Evolutionary conservation across 2,329 filamentous ascomycete genomes (phyloP).

Genomic region (Fusarium euwallaceae): DNA sequence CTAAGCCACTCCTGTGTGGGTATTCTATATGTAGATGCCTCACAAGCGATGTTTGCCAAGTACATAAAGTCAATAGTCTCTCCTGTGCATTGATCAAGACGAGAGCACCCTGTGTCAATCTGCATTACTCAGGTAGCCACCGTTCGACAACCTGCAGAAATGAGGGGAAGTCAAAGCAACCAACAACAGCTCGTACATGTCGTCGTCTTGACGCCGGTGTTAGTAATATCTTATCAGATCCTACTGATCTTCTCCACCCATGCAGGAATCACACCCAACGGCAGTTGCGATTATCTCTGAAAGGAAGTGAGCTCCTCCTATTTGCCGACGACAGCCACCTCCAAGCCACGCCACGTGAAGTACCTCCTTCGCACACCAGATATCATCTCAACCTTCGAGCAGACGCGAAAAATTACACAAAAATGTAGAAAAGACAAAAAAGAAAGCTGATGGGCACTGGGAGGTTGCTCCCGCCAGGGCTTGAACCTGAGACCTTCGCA

Average conservation of each 20-base stretch:
- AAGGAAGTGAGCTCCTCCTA: not conserved
- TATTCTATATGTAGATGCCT: not conserved
- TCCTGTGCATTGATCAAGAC: not conserved
- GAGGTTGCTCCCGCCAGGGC: slow-evolving; percentile 47
- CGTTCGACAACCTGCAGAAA: not conserved
- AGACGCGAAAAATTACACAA: not conserved
- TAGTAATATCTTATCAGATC: slow-evolving; percentile 36
- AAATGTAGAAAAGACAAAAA: slow-evolving; percentile 15
- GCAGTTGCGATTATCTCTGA: slow-evolving; percentile 6
- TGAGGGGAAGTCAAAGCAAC: slow-evolving; percentile 9
- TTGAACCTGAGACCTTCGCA: slow-evolving; percentile 49
- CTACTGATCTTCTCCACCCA: slow-evolving; percentile 12
- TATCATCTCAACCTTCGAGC: not conserved
- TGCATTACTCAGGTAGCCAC: not conserved
- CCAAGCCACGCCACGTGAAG: not conserved
- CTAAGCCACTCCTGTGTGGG: not conserved
- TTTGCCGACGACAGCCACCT: not conserved
- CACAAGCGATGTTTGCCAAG: not conserved
- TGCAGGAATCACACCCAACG: not conserved
- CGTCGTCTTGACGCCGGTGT: slow-evolving; percentile 11
- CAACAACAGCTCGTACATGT: slow-evolving; percentile 5
- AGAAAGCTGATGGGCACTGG: slow-evolving; percentile 33
- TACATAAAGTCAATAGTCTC: not conserved
- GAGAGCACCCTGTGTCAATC: not conserved
- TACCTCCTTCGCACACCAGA: not conserved